Conservation (phyloP, 2,329 filamentous ascomycete species). For the Fusarium haematococcum region DNA sequence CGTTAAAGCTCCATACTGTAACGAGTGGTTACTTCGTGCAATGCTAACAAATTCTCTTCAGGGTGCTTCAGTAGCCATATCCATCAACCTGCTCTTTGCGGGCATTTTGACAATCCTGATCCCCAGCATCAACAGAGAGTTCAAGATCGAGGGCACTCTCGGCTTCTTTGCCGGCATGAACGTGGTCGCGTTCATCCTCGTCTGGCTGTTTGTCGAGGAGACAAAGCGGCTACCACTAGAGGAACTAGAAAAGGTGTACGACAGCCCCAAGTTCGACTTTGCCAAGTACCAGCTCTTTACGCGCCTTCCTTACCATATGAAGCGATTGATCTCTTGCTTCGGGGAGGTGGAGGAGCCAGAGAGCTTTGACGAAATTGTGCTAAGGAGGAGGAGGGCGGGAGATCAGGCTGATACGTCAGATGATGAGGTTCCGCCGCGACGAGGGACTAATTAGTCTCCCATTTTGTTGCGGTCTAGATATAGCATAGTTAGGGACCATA, state of each 20-base stretch:
- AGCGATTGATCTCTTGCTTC: neutral
- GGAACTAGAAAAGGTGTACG: conserved; percentile 47
- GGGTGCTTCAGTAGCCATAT: conserved; percentile 61
- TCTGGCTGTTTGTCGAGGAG: conserved; percentile 60
- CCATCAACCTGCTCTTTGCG: conserved; percentile 60
- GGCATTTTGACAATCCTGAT: conserved; percentile 59
- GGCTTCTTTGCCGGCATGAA: conserved; percentile 60
- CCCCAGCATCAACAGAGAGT: conserved; percentile 44
- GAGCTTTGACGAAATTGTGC: conserved; percentile 8
- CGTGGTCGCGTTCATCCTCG: conserved; percentile 56
- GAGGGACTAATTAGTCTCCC: neutral
- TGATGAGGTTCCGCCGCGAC: neutral
- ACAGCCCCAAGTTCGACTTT: conserved; percentile 51
- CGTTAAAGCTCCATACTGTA: accelerated
- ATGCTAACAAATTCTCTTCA: conserved; percentile 34
- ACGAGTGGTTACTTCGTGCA: accelerated
- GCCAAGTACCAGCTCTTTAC: conserved; percentile 49
- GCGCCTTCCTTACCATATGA: conserved; percentile 53
- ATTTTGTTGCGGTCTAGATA: neutral
- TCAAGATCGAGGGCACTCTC: conserved; percentile 49
- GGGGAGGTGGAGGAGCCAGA: neutral
- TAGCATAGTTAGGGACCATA: neutral
- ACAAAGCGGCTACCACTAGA: conserved; percentile 61
- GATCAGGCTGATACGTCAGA: neutral
- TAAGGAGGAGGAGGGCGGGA: neutral